Evolutionary conservation across 1,139 yeast species (phyloP), one percentile per base, ranked within the genome.

Genomic region (Suhomyces panamericanus): DNA sequence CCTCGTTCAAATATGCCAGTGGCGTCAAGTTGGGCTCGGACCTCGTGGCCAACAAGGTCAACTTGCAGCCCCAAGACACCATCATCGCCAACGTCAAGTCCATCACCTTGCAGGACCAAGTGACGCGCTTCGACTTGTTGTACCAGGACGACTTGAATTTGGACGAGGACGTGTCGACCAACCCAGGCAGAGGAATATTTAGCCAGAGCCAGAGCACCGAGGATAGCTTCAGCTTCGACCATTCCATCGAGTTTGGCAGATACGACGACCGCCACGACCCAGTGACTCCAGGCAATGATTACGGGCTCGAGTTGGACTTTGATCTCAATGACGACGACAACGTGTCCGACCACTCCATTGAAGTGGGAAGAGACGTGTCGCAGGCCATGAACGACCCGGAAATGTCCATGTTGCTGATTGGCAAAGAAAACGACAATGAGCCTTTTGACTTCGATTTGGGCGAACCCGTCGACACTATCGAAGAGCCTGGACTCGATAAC

Each of bases 101-200:
- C 46, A 69, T 86, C 47, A 78, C 84, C 0, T 73, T 88, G 49
- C 83, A 78, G 54, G 96, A 90, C 64, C 87, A 87, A 34, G 85
- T 89, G 35, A 85, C 96, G 0, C 88, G 84, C 46, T 77, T 82
- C 39, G 95, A 89, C 58, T 78, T 88, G 53, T 68, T 86, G 39
- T 78, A 76, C 52, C 85, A 81, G 54, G 87, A 82, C 36, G 85
- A 83, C 34, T 70, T 85, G 53, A 75, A 76, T 39, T 75, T 85
- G 53, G 85, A 79, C 48, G 83, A 78, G 28, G 63, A 56, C 35
- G 13, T 40, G 6, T 33, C 31, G 17, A 32, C 42, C 9, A 52
- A 13, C 20, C 43, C 54, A 14, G 45, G 45, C 11, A 43, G 46
- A 30, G 54, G 51, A 24, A 45, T 52, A 17, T 57, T 53, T 40